Evolutionary conservation across 805 yeast species (phyloP), one percentile per base, ranked within the genome.

Genomic region (Saccharomycopsis capsularis): DNA sequence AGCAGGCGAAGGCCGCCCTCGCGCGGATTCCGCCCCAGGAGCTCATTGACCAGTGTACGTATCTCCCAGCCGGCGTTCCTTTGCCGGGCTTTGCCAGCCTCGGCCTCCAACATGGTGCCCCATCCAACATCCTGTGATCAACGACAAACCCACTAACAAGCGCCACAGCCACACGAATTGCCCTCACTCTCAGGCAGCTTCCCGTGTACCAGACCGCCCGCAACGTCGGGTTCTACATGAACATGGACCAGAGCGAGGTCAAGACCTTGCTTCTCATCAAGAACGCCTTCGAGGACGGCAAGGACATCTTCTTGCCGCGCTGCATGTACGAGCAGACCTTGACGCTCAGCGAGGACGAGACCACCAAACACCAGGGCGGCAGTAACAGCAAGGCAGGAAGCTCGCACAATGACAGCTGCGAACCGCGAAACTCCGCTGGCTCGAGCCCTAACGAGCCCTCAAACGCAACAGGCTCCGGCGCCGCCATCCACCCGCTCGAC

Each of bases 181-280:
- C 51, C 4, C 19, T 22, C 11, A 43, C 36, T 18, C 40, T 52
- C 15, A 39, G 50, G 15, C 46, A 45, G 30, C 25, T 47, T n/a
- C 29, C 23, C 7, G 67, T 62, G 38, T 81, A 79, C 56, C 55
- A 61, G 46, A 45, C 55, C 0, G 77, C 89, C 0, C 56, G 59
- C 7, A 68, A 61, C 3, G 61, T 89, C 2, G 96, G 83, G 0
- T 59, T 87, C 27, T 90, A 78, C 59, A 76, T 89, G 85, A 79
- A 76, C 61, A 82, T 90, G 89, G 87, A 82, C 1, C 55, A 64
- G 19, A 72, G 79, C 44, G 97, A 90, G 63, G 68, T 85, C 1
- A 75, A 75, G 48, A 89, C 96, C 0, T 57, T 62, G 7, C 61
- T 60, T 0, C 63, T 89, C 9, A 75, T 90, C 2, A 56, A 67